Base-by-base conservation (phyloP, 129 eudicot genomes). In the Deinandra increscens region DNA sequence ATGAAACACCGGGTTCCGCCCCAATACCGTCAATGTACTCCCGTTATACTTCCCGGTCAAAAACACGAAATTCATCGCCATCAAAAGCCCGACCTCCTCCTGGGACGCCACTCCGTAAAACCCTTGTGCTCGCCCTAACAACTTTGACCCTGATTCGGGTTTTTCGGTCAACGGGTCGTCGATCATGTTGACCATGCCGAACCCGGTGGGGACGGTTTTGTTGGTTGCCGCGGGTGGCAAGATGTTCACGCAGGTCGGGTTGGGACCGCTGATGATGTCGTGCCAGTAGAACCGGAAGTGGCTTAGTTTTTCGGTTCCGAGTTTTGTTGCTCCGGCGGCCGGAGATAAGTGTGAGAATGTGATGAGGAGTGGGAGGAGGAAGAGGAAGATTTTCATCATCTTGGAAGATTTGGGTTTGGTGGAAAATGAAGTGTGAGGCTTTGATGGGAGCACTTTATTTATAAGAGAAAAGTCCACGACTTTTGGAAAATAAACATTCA, bases 41-140 rank as follows among this genome's bases (percentile, higher is more conserved):
- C 91, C 91, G 4, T 88, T 83, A 59, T 88, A 84, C 75, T 88
- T 85, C n/a, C 95, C 95, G 0, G 81, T 74, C n/a, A 65, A 65
- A 65, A 88, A 85, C 13, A 60, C 84, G 42, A 88, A 85, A 39
- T 88, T 88, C 91, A 88, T 85, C 2, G 81, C 79, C 95, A 88
- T 88, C 22, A 88, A 51, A 4, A 88, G 10, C 23, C 83, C 91
- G 13, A 76, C 0, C 20, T 85, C 91, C 17, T 69, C 68, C 34
- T 77, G 86, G 1, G 86, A 82, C 1, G 95, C 90, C 43, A 54
- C 15, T 5, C 78, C 95, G 37, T 85, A 88, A 20, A 88, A 69
- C 43, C 95, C 95, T 68, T 88, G 91, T 12, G 95, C 95, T 29
- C 84, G 51, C 8, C 95, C 95, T 15, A 82, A 67, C 13, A 78